Percentiles rank a stretch among this genome's conserved stretches.
phyloP scores from a whole-genome alignment of 2,329 filamentous ascomycete species.

The Ophiostoma tasmaniense region DNA sequence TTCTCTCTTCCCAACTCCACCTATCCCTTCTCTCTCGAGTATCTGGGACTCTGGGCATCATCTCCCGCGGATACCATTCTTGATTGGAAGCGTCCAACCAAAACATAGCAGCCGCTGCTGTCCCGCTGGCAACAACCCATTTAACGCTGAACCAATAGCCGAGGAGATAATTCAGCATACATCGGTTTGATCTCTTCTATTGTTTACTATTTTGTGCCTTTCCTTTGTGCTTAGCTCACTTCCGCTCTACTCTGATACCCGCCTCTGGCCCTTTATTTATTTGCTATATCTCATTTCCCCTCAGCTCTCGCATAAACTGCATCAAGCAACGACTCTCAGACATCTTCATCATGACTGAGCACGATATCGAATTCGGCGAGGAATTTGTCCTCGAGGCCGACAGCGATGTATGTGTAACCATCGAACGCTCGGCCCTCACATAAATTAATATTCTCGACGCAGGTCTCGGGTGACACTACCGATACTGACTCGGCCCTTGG shows the following conservation, averaged over 20 bases:
- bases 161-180: neutral
- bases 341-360: conserved; percentile 10
- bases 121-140: neutral
- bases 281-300: neutral
- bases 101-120: conserved; percentile 21
- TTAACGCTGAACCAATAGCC: neutral
- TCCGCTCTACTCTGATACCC: neutral
- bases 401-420: conserved; percentile 11
- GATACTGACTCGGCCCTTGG: conserved; percentile 26
- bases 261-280: neutral
- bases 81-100: conserved; percentile 21
- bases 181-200: neutral
- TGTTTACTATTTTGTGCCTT: neutral
- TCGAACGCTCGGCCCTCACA: neutral
- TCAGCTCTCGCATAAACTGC: neutral
- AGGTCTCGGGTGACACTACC: neutral
- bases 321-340: neutral
- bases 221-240: neutral
- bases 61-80: conserved; percentile 1
- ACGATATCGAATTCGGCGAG: conserved; percentile 6
- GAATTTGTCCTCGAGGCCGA: conserved; percentile 12
- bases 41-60: neutral
- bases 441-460: neutral
- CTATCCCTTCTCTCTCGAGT: neutral
- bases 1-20: neutral